A percentile compares a stretch with the other conserved stretches of the same genome.
Conservation (phyloP, 164 flowering plant genomes). For the Vitis riparia region DNA sequence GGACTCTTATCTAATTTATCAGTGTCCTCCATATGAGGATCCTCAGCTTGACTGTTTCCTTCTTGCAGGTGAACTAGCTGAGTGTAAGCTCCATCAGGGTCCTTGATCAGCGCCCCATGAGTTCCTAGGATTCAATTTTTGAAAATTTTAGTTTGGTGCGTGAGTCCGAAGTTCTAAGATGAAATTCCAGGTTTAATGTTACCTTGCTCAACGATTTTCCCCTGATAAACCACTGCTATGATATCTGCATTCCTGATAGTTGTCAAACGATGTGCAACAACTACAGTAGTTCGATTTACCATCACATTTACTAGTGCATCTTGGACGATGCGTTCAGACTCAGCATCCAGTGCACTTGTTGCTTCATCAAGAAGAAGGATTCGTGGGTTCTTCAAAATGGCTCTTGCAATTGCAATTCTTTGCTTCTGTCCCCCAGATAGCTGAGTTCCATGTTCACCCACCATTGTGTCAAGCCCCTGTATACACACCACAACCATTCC, state of each 20-base stretch:
- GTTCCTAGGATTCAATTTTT: not conserved
- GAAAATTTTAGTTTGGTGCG: too few relatives aligned
- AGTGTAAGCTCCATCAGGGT: conserved; percentile 17
- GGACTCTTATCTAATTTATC: not conserved
- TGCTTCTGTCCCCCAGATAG: too few relatives aligned
- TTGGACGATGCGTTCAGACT: conserved; percentile 20
- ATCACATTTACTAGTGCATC: conserved; percentile 16
- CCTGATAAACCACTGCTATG: conserved; percentile 17
- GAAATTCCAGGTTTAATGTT: too few relatives aligned
- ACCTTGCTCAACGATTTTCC: conserved; percentile 17
- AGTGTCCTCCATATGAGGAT: not conserved
- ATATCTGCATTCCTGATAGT: conserved; percentile 17
- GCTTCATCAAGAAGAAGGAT: too few relatives aligned
- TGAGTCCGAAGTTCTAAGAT: too few relatives aligned
- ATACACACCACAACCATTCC: too few relatives aligned
- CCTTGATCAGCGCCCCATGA: conserved; percentile 13
- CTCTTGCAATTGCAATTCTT: too few relatives aligned
- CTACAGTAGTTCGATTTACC: conserved; percentile 13
- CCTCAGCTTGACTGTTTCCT: not conserved
- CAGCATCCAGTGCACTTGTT: not conserved
- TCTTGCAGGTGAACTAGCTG: conserved; percentile 18
- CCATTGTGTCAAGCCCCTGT: too few relatives aligned
- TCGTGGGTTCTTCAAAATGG: too few relatives aligned
- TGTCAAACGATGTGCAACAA: conserved; percentile 19
- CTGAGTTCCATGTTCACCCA: too few relatives aligned